phyloP scores from a whole-genome alignment of 2,329 filamentous ascomycete genomes.

The Colletotrichum sp. region DNA sequence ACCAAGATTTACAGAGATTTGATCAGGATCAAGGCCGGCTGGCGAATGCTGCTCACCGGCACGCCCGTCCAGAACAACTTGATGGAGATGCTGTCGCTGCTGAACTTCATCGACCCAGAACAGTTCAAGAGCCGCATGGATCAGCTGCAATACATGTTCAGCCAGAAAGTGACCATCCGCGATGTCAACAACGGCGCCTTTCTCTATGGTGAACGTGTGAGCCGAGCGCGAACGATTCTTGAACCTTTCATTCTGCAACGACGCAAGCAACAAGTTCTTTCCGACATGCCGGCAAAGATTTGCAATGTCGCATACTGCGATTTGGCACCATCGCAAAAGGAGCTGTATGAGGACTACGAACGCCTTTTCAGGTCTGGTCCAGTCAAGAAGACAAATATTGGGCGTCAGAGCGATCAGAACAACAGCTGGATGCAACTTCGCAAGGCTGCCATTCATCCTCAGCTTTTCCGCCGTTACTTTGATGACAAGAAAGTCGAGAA shows the following conservation, averaged over 20 bases:
- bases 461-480: constrained; percentile 85
- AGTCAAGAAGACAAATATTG: constrained; percentile 53
- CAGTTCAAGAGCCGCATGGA: constrained; percentile 81
- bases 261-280: constrained; percentile 91
- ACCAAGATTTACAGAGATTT: constrained; percentile 83
- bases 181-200: constrained; percentile 82
- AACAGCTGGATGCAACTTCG: constrained; percentile 89
- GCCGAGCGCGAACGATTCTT: constrained; percentile 86
- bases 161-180: constrained; percentile 85
- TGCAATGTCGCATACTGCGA: constrained; percentile 81
- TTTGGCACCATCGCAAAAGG: constrained; percentile 73
- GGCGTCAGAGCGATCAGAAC: constrained; percentile 58
- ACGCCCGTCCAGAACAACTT: constrained; percentile 96
- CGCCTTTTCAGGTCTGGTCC: constrained; percentile 68
- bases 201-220: constrained; percentile 85
- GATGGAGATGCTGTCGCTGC: constrained; percentile 85
- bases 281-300: constrained; percentile 80
- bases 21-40: constrained; percentile 77
- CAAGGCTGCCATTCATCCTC: constrained; percentile 89
- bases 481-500: constrained; percentile 74
- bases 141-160: constrained; percentile 86
- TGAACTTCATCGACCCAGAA: constrained; percentile 91
- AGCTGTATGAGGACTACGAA: constrained; percentile 72
- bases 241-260: constrained; percentile 93
- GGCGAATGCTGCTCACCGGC: constrained; percentile 85